phyloP scores from a whole-genome alignment of 768 basidiomycete species.

The Kwoniella newhampshirensis region DNA sequence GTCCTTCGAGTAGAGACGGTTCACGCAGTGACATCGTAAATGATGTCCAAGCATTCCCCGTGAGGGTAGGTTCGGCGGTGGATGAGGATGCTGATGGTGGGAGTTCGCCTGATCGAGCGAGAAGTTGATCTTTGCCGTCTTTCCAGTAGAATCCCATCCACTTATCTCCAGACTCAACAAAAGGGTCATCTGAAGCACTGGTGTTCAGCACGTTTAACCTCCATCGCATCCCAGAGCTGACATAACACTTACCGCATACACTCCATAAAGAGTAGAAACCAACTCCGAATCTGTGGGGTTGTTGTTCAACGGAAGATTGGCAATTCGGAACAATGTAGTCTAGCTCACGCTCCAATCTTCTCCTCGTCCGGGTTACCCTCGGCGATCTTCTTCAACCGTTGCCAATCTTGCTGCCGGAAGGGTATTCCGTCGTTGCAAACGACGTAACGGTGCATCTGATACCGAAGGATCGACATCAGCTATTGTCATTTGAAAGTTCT shows the following conservation, averaged over 20 bases:
- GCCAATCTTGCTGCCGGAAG: constrained; percentile 87
- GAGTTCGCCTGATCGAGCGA: constrained; percentile 73
- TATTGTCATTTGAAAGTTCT: not conserved
- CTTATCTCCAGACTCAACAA: constrained; percentile 61
- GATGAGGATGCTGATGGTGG: constrained; percentile 32
- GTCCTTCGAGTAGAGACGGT: constrained; percentile 67
- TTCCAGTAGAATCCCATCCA: constrained; percentile 99
- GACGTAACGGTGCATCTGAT: constrained; percentile 71
- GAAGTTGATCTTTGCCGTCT: constrained; percentile 84
- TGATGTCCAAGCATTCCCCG: constrained; percentile 67
- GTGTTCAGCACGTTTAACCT: constrained; percentile 13
- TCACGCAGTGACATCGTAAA: constrained; percentile 89
- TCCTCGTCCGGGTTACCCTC: constrained; percentile 92
- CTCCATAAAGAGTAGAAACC: constrained; percentile 48
- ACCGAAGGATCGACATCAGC: too few relatives aligned
- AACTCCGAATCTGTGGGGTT: constrained; percentile 58
- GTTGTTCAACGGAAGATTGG: not conserved
- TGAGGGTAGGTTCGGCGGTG: constrained; percentile 51
- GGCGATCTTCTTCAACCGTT: constrained; percentile 86
- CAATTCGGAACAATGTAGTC: constrained; percentile 39
- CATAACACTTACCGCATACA: constrained; percentile 31
- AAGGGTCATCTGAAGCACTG: constrained; percentile 50
- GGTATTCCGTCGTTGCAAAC: constrained; percentile 83
- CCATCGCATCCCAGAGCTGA: too few relatives aligned
- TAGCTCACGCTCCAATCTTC: constrained; percentile 75